Evolutionary conservation across 495 filamentous ascomycete species (phyloP).

Genomic region (Hypoxylon cercidicola): DNA sequence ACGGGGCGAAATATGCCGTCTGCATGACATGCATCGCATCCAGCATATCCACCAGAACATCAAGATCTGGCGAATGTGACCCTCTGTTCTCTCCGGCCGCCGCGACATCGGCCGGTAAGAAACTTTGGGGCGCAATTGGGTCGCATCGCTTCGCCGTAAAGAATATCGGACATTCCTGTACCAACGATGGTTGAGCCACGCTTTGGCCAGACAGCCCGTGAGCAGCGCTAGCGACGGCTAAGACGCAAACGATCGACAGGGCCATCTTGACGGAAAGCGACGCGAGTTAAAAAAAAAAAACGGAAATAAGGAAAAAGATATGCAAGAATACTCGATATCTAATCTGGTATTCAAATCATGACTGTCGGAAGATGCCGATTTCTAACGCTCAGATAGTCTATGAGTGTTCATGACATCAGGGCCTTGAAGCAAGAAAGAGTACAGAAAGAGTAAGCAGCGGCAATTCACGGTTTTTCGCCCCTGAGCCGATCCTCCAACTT

Average conservation of each 20-base stretch:
- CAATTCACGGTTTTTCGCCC: slow-evolving; percentile 1
- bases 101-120: slow-evolving; percentile 32
- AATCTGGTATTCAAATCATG: slow-evolving; percentile 27
- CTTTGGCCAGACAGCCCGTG: slow-evolving; percentile 8
- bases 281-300: too few species aligned
- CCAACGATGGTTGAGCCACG: slow-evolving; percentile 9
- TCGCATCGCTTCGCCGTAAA: slow-evolving; percentile 36
- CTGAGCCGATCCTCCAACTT: background rate
- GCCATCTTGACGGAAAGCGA: slow-evolving; percentile 20
- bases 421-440: background rate
- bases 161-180: slow-evolving; percentile 41
- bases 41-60: slow-evolving; percentile 58
- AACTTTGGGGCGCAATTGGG: slow-evolving; percentile 40
- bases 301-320: background rate
- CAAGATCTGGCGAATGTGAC: slow-evolving; percentile 30
- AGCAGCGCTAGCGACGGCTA: slow-evolving; percentile 12
- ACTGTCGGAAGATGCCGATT: slow-evolving; percentile 8
- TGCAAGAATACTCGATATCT: slow-evolving; percentile 11
- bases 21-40: slow-evolving; percentile 80
- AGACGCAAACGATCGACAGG: slow-evolving; percentile 14
- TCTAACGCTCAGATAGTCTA: slow-evolving; percentile 1
- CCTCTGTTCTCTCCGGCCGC: slow-evolving; percentile 1
- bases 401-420: slow-evolving; percentile 13
- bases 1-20: slow-evolving; percentile 75
- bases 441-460: slow-evolving; percentile 21